Evolutionary conservation across 805 yeast genomes (phyloP).

Genomic region (Zygotorulaspora chibaensis): DNA sequence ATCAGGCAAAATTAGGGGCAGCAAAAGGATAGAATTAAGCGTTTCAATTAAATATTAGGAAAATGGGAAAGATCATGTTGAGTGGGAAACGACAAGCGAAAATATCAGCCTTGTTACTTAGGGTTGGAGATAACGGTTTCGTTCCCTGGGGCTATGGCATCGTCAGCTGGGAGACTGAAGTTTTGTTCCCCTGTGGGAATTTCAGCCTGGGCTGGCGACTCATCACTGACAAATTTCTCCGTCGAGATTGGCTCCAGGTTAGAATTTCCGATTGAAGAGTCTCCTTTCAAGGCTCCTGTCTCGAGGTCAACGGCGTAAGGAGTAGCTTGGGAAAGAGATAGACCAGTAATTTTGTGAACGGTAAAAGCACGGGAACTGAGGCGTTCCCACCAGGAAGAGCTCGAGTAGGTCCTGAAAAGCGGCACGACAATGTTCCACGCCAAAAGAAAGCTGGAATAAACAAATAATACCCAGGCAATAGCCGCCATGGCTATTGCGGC

Average conservation of each 20-base stretch:
- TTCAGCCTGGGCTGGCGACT: neutral
- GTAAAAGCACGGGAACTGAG: neutral
- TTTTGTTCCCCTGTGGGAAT: no score
- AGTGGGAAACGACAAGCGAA: no score
- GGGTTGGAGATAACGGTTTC: no score
- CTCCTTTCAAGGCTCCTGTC: neutral
- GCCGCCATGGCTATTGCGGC: conserved; percentile 7
- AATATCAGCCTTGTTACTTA: no score
- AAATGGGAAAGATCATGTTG: no score
- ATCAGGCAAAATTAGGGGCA: no score
- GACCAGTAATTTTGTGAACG: neutral
- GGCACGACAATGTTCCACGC: neutral
- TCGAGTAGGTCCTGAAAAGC: neutral
- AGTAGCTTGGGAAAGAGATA: neutral
- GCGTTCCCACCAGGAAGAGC: neutral
- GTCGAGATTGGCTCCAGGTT: neutral
- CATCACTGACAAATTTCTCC: neutral
- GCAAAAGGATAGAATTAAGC: no score
- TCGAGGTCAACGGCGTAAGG: neutral
- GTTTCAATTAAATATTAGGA: no score
- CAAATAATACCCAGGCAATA: conserved; percentile 2
- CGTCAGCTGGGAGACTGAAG: no score
- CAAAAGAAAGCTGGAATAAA: neutral
- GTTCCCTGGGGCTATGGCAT: no score
- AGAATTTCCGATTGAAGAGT: neutral